Percentiles rank a stretch among this genome's conserved stretches.
phyloP scores from a whole-genome alignment of 768 basidiomycete species.

The Collybia sp. region DNA sequence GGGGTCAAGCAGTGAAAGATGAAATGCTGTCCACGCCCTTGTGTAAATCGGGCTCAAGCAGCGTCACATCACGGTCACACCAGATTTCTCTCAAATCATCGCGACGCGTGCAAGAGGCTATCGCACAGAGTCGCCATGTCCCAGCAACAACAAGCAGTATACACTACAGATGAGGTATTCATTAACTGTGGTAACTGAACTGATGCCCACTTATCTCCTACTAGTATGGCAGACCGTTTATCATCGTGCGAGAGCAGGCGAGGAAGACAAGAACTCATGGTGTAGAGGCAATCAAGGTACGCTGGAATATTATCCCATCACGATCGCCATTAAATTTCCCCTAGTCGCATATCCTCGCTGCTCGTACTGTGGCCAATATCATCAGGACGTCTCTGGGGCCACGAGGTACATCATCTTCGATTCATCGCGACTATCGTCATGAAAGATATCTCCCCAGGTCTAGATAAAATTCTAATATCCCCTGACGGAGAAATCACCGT shows the following conservation, averaged over 20 bases:
- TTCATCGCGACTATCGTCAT: conserved; percentile 1
- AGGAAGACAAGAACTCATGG: conserved; percentile 93
- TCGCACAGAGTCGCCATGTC: conserved; percentile 25
- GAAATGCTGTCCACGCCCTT: conserved; percentile 27
- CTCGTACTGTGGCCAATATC: conserved; percentile 90
- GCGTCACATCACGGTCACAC: conserved; percentile 25
- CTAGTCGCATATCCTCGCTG: conserved; percentile 94
- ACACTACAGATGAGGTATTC: conserved; percentile 80
- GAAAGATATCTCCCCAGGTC: conserved; percentile 42
- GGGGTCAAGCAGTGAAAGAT: conserved; percentile 26
- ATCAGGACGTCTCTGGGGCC: conserved; percentile 94
- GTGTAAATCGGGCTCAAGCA: conserved; percentile 17
- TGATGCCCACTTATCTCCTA: conserved; percentile 6
- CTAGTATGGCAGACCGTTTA: conserved; percentile 95
- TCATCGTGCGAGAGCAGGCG: conserved; percentile 91
- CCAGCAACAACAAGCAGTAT: conserved; percentile 60
- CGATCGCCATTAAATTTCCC: conserved; percentile 6
- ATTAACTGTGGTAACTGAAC: neutral
- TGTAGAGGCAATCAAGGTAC: conserved; percentile 90
- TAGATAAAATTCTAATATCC: conserved; percentile 93
- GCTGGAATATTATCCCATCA: conserved; percentile 6
- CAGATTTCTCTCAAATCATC: conserved; percentile 17
- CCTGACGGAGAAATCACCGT: conserved; percentile 99
- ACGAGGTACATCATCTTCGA: conserved; percentile 50
- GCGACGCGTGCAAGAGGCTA: conserved; percentile 25